phyloP scores from a whole-genome alignment of 2,329 filamentous ascomycete genomes.

The Ceratocystis destructans region DNA sequence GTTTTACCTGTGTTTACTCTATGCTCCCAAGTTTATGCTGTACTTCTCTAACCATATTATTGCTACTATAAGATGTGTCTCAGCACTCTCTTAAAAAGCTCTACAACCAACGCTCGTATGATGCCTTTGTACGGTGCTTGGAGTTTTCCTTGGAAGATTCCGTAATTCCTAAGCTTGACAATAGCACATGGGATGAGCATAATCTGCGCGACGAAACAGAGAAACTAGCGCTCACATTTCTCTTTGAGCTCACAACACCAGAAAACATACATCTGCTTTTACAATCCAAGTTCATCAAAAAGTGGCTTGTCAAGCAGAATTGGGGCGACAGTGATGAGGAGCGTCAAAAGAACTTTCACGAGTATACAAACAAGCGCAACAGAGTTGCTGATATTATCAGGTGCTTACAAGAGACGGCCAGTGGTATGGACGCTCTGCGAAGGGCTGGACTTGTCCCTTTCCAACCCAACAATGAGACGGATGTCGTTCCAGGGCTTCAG shows the following conservation, averaged over 20 bases:
- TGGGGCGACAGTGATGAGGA: conserved; percentile 47
- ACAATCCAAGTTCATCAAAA: conserved; percentile 52
- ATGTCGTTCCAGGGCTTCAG: not conserved
- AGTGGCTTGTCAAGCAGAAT: conserved; percentile 60
- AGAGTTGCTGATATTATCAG: conserved; percentile 40
- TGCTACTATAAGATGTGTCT: conserved; percentile 28
- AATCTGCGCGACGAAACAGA: conserved; percentile 48
- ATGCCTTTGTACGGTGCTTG: conserved; percentile 46
- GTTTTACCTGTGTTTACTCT: conserved; percentile 8
- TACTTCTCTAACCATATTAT: not conserved
- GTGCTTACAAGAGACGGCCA: conserved; percentile 34
- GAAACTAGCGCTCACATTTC: conserved; percentile 44
- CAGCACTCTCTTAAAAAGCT: conserved; percentile 26
- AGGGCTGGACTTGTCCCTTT: conserved; percentile 36
- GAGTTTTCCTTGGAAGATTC: conserved; percentile 41
- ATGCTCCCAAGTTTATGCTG: not conserved
- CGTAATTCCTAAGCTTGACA: conserved; percentile 37
- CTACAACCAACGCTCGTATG: conserved; percentile 38
- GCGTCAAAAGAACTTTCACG: conserved; percentile 38
- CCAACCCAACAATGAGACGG: conserved; percentile 15
- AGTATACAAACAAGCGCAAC: conserved; percentile 31
- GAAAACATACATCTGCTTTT: conserved; percentile 41
- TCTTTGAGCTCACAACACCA: conserved; percentile 41
- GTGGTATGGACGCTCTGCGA: conserved; percentile 39
- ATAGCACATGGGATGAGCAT: conserved; percentile 49